These are phyloP conservation scores for Misopates orontium DNA, from an alignment of 257 asterid species.

Conservation along the genomic window DNA sequence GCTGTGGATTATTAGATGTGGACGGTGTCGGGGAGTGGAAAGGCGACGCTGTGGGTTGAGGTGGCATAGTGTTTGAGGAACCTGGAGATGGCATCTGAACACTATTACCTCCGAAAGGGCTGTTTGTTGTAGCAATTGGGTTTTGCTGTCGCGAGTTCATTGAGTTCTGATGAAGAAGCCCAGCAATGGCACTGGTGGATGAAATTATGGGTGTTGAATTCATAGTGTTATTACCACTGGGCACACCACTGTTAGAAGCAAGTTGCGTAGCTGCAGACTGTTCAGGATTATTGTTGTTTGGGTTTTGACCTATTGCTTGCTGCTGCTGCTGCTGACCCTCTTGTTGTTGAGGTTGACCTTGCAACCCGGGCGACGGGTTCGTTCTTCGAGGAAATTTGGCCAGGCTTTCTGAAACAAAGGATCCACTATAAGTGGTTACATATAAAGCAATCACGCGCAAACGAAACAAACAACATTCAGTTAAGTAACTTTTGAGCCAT, in stretches of 20 bases:
- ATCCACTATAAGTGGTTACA: background rate
- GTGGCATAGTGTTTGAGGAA: slow-evolving; percentile 56
- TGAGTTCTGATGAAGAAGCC: slow-evolving; percentile 74
- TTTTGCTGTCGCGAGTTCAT: slow-evolving; percentile 69
- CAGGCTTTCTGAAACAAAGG: slow-evolving; percentile 72
- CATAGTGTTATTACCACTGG: slow-evolving; percentile 42
- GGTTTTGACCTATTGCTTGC: slow-evolving; percentile 51
- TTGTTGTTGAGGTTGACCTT: slow-evolving; percentile 58
- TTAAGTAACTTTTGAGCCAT: no score
- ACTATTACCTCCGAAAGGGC: slow-evolving; percentile 51
- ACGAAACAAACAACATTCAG: no score
- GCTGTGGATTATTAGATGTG: slow-evolving; percentile 66
- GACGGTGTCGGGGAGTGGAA: slow-evolving; percentile 72
- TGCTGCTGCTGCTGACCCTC: slow-evolving; percentile 66
- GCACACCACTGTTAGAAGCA: slow-evolving; percentile 49
- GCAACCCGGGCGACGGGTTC: slow-evolving; percentile 54
- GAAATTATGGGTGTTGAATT: slow-evolving; percentile 49
- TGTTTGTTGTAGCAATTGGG: slow-evolving; percentile 40
- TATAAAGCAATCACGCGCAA: background rate
- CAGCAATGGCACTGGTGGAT: slow-evolving; percentile 45
- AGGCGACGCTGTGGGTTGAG: slow-evolving; percentile 55
- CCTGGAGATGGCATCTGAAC: slow-evolving; percentile 76
- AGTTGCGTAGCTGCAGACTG: slow-evolving; percentile 52
- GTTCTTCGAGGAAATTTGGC: slow-evolving; percentile 81
- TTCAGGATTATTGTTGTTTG: slow-evolving; percentile 50